phyloP scores from a whole-genome alignment of 768 basidiomycete species.

The Lentinula raphanica region DNA sequence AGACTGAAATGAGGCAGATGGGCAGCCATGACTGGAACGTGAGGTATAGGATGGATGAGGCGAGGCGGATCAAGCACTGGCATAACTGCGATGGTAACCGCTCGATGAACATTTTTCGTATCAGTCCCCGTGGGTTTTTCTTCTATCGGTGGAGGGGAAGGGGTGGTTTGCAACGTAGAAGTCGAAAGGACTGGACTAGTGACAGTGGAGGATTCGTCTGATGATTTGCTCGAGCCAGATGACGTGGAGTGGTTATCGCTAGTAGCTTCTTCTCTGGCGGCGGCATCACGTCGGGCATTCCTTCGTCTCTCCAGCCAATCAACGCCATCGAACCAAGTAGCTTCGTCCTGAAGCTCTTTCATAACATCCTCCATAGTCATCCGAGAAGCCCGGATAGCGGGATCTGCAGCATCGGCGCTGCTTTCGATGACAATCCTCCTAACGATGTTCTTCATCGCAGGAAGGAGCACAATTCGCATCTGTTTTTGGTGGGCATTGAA shows the following conservation, averaged over 20 bases:
- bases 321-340: conserved; percentile 68
- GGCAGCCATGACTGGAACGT: conserved; percentile 52
- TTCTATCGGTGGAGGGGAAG: conserved; percentile 58
- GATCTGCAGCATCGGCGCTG: conserved; percentile 43
- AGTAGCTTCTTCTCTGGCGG: not conserved
- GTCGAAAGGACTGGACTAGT: conserved; percentile 75
- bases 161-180: conserved; percentile 72
- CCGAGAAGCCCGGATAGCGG: conserved; percentile 46
- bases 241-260: conserved; percentile 3
- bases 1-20: conserved; percentile 54
- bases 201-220: conserved; percentile 12
- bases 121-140: conserved; percentile 30
- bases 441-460: conserved; percentile 67
- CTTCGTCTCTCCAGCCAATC: conserved; percentile 56
- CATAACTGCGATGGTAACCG: conserved; percentile 38
- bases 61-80: conserved; percentile 59
- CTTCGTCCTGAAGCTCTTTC: conserved; percentile 49
- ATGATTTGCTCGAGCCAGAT: conserved; percentile 1
- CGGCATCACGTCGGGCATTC: conserved; percentile 19
- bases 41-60: conserved; percentile 62
- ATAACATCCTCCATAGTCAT: conserved; percentile 63
- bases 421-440: conserved; percentile 62
- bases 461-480: conserved; percentile 53
- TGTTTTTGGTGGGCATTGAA: conserved; percentile 55
- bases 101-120: conserved; percentile 15